Evolutionary conservation across 306 rosid genomes (phyloP).

Genomic region (Vachellia collinsii): DNA sequence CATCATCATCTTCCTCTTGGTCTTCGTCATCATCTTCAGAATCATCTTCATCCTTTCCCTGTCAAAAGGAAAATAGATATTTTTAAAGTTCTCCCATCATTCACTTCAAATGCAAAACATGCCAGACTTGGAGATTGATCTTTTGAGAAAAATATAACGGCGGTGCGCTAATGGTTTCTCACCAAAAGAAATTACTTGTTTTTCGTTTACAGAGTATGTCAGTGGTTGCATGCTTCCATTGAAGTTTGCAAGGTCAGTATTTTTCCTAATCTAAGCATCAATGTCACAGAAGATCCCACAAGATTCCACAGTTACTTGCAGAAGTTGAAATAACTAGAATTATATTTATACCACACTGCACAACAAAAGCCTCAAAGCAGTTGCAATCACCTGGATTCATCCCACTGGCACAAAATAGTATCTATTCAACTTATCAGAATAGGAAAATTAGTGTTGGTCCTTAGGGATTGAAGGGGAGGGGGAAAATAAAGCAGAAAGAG

Average conservation of each 20-base stretch:
- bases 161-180: not conserved
- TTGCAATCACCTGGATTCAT: not conserved
- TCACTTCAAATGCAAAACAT: not conserved
- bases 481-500: not conserved
- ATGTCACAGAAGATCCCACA: not conserved
- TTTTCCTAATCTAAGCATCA: not conserved
- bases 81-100: not conserved
- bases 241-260: not conserved
- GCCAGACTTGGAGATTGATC: not conserved
- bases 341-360: not conserved
- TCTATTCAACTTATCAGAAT: not conserved
- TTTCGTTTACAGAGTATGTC: not conserved
- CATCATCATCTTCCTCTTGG: slow-evolving; percentile 65
- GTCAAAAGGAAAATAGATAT: slow-evolving; percentile 3
- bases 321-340: not conserved
- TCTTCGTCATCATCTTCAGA: slow-evolving; percentile 68
- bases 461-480: not conserved
- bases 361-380: not conserved
- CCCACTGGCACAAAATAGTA: not conserved
- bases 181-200: slow-evolving; percentile 3
- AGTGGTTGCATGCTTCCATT: not conserved
- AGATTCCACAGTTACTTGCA: not conserved
- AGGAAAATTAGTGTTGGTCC: not conserved
- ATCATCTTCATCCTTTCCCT: slow-evolving; percentile 76
- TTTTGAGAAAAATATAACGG: not conserved